Base-by-base conservation (phyloP, 1,284 basidiomycete genomes). In the Prillingera fragicola region DNA sequence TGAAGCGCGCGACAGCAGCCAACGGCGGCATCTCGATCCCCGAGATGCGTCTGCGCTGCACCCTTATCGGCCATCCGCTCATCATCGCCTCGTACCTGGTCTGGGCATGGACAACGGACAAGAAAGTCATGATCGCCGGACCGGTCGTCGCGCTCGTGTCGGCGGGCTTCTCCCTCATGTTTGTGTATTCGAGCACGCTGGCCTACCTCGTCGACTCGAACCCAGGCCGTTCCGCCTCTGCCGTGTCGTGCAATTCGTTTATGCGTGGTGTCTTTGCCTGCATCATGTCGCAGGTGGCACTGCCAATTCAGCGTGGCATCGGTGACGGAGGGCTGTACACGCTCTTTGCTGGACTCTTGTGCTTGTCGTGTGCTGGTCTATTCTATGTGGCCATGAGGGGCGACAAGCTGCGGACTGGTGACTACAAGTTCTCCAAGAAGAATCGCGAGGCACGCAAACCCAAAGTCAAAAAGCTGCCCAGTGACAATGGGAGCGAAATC, bases 41-140 rank as follows among this genome's bases (percentile, higher is more conserved):
- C 7, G 87, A 89, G 82, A 86, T 87, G 80, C 78, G 85, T 14
- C 67, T 89, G 18, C 73, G 77, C 60, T 82, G 81, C 58, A 81
- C 81, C 0, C 73, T 78, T 24, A 59, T 76, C 14, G 63, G 53
- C 25, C 67, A 64, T 57, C 63, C 63, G 5, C 27, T 74, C 41
- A 44, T 72, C 19, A 52, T 72, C 23, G 54, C 76, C 0, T 75
- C 75, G 8, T 76, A 82, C 42, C 60, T 86, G 25, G 81, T 77
- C 0, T 88, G 86, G 59, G 88, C 79, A 3, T 92, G 88, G 88
- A 75, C 82, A 5, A 79, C 77, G 33, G 68, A 86, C 47, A 65
- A 80, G 43, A 80, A 80, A 40, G 59, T 58, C 8, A 75, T 83
- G 60, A 73, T 88, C 29, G 77, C 63, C 67, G 79, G 77, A 2